A percentile compares a stretch with the other conserved stretches of the same genome.
These are phyloP conservation scores for Paecilomyces formosus DNA, from an alignment of 2,329 filamentous ascomycete genomes.

Conservation along the genomic window DNA sequence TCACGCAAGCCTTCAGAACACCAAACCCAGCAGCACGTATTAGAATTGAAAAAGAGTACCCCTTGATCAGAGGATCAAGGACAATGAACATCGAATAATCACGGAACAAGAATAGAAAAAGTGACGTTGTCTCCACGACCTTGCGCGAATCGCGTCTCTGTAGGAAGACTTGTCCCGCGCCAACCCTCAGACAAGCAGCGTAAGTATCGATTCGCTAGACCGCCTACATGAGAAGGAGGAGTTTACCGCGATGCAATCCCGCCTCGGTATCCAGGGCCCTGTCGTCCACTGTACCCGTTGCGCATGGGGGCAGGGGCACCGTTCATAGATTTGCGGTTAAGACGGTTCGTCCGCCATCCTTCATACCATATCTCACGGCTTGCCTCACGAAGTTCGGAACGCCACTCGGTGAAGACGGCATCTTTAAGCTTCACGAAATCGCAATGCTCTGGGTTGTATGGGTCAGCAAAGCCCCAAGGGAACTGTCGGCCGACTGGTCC, in stretches of 20 bases:
- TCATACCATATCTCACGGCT: slow-evolving; percentile 94
- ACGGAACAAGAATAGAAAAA: neutral
- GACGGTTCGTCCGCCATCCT: slow-evolving; percentile 67
- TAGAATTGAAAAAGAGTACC: neutral
- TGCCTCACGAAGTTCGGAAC: slow-evolving; percentile 78
- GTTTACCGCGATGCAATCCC: slow-evolving; percentile 6
- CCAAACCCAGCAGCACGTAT: neutral
- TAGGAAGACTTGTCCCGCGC: neutral
- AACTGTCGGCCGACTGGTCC: slow-evolving; percentile 70
- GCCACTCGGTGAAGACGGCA: slow-evolving; percentile 88
- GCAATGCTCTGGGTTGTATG: slow-evolving; percentile 84
- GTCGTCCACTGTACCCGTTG: slow-evolving; percentile 20
- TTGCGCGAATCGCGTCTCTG: neutral
- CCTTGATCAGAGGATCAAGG: neutral
- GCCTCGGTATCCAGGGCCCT: slow-evolving; percentile 15
- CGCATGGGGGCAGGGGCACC: slow-evolving; percentile 9
- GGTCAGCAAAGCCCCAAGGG: slow-evolving; percentile 94
- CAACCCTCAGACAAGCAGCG: neutral
- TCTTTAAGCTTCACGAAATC: slow-evolving; percentile 90
- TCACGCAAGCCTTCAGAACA: neutral
- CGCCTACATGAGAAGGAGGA: neutral
- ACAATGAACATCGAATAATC: neutral
- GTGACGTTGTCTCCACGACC: neutral
- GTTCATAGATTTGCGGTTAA: slow-evolving; percentile 25
- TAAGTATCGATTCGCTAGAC: neutral